Percentiles rank a stretch among this genome's conserved stretches.
These are phyloP conservation scores for Fusarium nelsonii DNA, from an alignment of 2,329 filamentous ascomycete species.

Conservation along the genomic window DNA sequence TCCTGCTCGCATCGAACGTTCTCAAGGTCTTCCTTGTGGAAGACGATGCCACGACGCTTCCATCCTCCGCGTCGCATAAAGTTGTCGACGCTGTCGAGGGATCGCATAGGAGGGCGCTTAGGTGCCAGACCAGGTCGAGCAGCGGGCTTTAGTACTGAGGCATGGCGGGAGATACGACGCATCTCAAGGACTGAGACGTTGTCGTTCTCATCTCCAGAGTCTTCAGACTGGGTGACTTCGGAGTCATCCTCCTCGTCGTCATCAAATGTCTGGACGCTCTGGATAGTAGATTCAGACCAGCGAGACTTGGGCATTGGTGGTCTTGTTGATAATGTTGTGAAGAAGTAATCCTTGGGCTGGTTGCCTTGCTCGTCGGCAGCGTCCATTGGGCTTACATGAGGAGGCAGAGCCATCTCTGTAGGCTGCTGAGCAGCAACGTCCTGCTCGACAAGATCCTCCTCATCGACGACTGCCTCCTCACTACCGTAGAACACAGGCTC, in stretches of 20 bases:
- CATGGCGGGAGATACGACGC: constrained; percentile 43
- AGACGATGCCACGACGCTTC: constrained; percentile 59
- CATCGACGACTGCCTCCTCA: constrained; percentile 42
- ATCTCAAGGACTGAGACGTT: constrained; percentile 44
- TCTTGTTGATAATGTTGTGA: constrained; percentile 47
- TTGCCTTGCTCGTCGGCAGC: constrained; percentile 41
- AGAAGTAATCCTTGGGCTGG: constrained; percentile 53
- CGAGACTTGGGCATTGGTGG: constrained; percentile 54
- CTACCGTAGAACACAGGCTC: constrained; percentile 48
- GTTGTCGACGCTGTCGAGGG: constrained; percentile 56
- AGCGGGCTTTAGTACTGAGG: constrained; percentile 41
- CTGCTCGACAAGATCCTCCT: constrained; percentile 45
- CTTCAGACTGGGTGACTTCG: constrained; percentile 40
- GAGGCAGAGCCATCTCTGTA: constrained; percentile 50
- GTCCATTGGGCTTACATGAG: constrained; percentile 47
- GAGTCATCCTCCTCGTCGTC: constrained; percentile 43
- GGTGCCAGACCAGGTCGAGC: constrained; percentile 41
- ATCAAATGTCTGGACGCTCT: constrained; percentile 47
- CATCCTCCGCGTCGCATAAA: constrained; percentile 59
- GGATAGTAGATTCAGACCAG: constrained; percentile 60
- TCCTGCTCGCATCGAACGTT: constrained; percentile 29
- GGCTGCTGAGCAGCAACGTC: constrained; percentile 45
- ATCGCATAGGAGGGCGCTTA: constrained; percentile 55
- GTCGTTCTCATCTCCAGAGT: constrained; percentile 42
- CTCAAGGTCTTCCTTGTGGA: constrained; percentile 54